These are phyloP conservation scores for Apiotrichum porosum DNA, from an alignment of 1,284 basidiomycete genomes.

Conservation along the genomic window DNA sequence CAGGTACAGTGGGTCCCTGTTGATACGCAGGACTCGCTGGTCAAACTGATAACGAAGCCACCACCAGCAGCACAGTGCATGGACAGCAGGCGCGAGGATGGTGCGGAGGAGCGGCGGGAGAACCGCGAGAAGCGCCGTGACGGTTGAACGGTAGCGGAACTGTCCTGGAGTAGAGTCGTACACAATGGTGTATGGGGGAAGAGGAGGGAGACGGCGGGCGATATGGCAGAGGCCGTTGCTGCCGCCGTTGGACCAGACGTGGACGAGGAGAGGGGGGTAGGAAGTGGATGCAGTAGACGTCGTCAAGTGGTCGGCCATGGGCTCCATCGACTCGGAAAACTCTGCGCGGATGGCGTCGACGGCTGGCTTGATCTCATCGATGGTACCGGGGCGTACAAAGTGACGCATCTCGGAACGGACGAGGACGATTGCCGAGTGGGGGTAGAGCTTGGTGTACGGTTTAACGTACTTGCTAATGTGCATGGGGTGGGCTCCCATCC, in stretches of 20 bases:
- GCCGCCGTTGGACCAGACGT: conserved; percentile 18
- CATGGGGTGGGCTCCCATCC: conserved; percentile 12
- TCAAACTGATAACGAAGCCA: no score
- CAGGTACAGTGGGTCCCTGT: conserved; percentile 3
- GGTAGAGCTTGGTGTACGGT: conserved; percentile 11
- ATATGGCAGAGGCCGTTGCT: conserved; percentile 1
- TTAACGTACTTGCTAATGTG: conserved; percentile 17
- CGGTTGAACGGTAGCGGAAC: conserved; percentile 8
- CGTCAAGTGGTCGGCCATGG: no score
- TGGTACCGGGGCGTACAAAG: conserved; percentile 4
- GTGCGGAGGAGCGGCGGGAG: background rate
- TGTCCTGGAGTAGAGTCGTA: conserved; percentile 12
- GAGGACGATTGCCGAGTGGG: conserved; percentile 11
- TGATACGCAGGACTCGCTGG: no score
- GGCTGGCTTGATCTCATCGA: background rate
- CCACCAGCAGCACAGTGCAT: conserved; percentile 5
- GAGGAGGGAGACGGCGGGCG: background rate
- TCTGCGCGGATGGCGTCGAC: background rate
- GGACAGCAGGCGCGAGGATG: conserved; percentile 7
- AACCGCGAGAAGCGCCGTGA: conserved; percentile 4
- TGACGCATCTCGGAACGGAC: conserved; percentile 7
- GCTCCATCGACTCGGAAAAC: background rate
- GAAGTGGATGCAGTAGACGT: background rate
- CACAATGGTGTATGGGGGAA: conserved; percentile 12
- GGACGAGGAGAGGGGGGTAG: conserved; percentile 9